Percentiles rank a stretch among this genome's conserved stretches.
phyloP scores from a whole-genome alignment of 148 eudicot species.

The Dysphania ambrosioides region DNA sequence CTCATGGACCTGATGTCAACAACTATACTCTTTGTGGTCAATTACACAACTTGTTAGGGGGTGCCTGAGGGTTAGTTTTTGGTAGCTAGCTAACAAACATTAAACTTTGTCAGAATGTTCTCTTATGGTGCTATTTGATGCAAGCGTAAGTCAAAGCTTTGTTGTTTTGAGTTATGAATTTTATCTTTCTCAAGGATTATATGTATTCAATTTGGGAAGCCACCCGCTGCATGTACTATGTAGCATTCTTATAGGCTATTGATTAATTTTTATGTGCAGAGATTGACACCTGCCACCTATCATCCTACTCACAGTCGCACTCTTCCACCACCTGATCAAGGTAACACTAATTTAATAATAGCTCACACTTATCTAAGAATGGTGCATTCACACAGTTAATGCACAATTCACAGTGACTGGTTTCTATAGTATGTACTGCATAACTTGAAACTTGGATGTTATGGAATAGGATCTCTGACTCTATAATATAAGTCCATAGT shows the following conservation, averaged over 20 bases:
- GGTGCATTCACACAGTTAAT: neutral
- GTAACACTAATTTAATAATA: slow-evolving; percentile 30
- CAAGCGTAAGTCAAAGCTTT: neutral
- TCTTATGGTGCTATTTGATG: neutral
- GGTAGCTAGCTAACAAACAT: neutral
- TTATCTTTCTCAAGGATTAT: neutral
- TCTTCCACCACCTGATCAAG: slow-evolving; percentile 83
- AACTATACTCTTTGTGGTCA: neutral
- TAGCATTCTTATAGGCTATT: slow-evolving; percentile 1
- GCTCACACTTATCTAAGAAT: neutral
- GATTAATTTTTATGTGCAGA: slow-evolving; percentile 33
- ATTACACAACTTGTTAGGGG: neutral
- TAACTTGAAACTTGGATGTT: neutral
- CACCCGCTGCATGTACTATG: too few relatives aligned
- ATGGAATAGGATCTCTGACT: neutral
- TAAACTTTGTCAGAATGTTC: neutral
- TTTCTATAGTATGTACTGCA: neutral
- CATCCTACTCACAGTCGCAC: slow-evolving; percentile 80
- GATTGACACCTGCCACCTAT: slow-evolving; percentile 58
- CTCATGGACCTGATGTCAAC: neutral
- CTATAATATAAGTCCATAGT: too few relatives aligned
- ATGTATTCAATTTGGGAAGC: too few relatives aligned
- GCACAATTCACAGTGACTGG: neutral
- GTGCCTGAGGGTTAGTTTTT: neutral
- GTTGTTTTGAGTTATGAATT: neutral